Base-by-base conservation (phyloP, 1,284 basidiomycete genomes). In the Sporisorium exsertum region DNA sequence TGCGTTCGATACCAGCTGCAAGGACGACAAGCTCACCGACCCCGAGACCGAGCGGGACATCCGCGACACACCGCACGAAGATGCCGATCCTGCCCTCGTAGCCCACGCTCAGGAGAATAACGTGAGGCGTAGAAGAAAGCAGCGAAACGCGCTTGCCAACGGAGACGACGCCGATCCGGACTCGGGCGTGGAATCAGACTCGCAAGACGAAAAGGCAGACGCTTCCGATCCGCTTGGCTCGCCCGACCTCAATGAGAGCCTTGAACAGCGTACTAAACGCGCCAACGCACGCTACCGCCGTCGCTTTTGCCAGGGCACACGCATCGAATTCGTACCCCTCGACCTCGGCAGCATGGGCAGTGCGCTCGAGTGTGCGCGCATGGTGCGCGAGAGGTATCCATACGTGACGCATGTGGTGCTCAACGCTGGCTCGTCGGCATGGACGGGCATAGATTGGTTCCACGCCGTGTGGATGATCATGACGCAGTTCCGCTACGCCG, bases 321-420 rank as follows among this genome's bases (percentile, higher is more conserved):
- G 62, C 59, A 81, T 85, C 65, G 85, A 86, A 43, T 78, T 83
- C 29, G 81, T 84, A 2, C 62, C 83, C 9, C 68, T 86, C 35
- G 85, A 86, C 66, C 65, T 86, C 18, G 81, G 81, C 16, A 84
- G 84, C 64, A 73, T 84, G 65, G 80, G 64, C 12, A 84, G 79
- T 45, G 82, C 81, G 12, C 68, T 84, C 40, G 74, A 69, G 24
- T 86, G 83, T 51, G 81, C 78, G 3, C 61, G 77, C 45, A 78
- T 70, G 47, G 65, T 85, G 29, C 66, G 71, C 24, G 70, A 71
- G 29, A 58, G 81, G 54, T 81, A 84, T 53, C 53, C 74, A 2
- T 84, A 86, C 64, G 65, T 86, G 9, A 86, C 85, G 6, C 85
- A 86, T 52, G 52, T 86, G 18, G 73, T 86, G 47, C 77, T 86